A percentile compares a stretch with the other conserved stretches of the same genome.
These are phyloP conservation scores for Aaosphaeria pasadenensis DNA, from an alignment of 2,329 filamentous ascomycete species.

Conservation along the genomic window DNA sequence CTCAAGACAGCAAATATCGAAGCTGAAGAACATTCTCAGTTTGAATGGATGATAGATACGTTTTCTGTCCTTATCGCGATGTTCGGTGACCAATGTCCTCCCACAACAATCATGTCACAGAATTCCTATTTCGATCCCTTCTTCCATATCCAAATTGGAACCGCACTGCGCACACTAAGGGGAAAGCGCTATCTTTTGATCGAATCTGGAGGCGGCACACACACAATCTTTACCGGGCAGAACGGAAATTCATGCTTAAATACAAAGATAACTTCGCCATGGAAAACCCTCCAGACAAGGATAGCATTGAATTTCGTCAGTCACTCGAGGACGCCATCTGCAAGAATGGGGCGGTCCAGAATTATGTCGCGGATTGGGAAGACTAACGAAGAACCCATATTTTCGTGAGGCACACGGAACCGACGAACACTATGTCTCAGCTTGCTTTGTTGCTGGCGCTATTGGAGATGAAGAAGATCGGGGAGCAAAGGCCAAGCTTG, in stretches of 20 bases:
- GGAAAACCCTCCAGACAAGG: not conserved
- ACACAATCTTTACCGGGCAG: conserved; percentile 1
- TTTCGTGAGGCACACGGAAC: not conserved
- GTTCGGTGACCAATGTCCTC: not conserved
- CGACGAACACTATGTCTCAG: not conserved
- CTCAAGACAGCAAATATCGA: not conserved
- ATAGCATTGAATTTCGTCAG: conserved; percentile 1
- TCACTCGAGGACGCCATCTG: conserved; percentile 1
- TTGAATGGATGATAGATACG: conserved; percentile 1
- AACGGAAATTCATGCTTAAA: conserved; percentile 1
- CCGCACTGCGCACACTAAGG: not conserved
- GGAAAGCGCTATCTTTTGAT: not conserved
- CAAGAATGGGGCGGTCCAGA: conserved; percentile 1
- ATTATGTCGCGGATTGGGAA: not conserved
- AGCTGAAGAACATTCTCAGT: not conserved
- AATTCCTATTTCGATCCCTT: conserved; percentile 1
- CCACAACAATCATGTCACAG: not conserved
- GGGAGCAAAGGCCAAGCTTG: not conserved
- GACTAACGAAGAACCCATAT: conserved; percentile 1
- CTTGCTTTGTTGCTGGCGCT: not conserved
- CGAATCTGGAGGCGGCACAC: not conserved
- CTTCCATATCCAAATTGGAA: not conserved
- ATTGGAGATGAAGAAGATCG: not conserved
- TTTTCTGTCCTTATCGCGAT: not conserved
- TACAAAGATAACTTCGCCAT: conserved; percentile 2